These are phyloP conservation scores for Macrolepiota albuminosa DNA, from an alignment of 768 basidiomycete genomes.

Conservation along the genomic window DNA sequence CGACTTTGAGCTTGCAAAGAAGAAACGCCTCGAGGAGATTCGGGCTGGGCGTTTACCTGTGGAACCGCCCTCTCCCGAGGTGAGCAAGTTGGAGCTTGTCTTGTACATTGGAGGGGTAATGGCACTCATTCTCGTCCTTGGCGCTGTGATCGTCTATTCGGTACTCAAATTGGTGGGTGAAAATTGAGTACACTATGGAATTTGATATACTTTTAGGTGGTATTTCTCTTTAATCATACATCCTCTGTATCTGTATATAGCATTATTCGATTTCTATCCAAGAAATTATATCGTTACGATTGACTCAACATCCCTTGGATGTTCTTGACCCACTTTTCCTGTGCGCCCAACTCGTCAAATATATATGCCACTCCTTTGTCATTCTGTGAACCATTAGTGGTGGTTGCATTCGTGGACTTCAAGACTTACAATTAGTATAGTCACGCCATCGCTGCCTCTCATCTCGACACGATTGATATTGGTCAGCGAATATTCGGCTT, in stretches of 20 bases:
- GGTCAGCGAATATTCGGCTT: constrained; percentile 4
- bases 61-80: constrained; percentile 6
- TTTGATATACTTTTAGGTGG: background rate
- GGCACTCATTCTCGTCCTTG: constrained; percentile 10
- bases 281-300: background rate
- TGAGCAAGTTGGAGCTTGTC: constrained; percentile 19
- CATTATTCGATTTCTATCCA: background rate
- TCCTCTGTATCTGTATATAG: constrained; percentile 4
- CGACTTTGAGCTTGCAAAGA: constrained; percentile 28
- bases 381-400: background rate
- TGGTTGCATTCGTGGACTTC: background rate
- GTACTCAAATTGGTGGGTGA: constrained; percentile 12
- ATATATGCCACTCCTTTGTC: constrained; percentile 7
- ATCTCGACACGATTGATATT: constrained; percentile 4
- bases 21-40: constrained; percentile 25
- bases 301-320: background rate
- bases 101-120: constrained; percentile 23
- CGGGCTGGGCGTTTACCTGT: constrained; percentile 12
- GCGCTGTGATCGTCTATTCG: constrained; percentile 9
- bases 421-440: constrained; percentile 9
- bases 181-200: background rate
- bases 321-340: constrained; percentile 4
- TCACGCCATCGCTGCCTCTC: constrained; percentile 5
- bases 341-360: constrained; percentile 5
- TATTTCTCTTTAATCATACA: background rate